Percentiles rank a stretch among this genome's conserved stretches.
Evolutionary conservation across 768 basidiomycete species (phyloP).

Genomic region (Pulveroboletus sp.): DNA sequence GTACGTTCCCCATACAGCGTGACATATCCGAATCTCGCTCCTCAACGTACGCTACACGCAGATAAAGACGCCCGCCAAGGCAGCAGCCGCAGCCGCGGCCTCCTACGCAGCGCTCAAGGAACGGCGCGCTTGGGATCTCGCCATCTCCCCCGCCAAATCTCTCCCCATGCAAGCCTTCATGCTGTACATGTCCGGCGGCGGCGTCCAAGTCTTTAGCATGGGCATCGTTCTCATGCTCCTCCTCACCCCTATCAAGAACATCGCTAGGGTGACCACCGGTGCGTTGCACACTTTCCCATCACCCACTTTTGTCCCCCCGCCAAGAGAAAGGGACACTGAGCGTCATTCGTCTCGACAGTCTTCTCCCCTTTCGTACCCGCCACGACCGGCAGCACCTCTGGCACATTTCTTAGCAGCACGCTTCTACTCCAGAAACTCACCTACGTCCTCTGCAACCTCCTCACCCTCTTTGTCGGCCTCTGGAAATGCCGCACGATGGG

Average conservation of each 20-base stretch:
- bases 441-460: constrained; percentile 66
- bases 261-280: constrained; percentile 77
- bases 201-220: constrained; percentile 95
- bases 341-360: constrained; percentile 35
- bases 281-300: too few species aligned
- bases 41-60: constrained; percentile 19
- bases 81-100: constrained; percentile 31
- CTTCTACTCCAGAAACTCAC: constrained; percentile 67
- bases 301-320: not conserved
- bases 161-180: constrained; percentile 97
- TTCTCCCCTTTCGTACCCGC: constrained; percentile 65
- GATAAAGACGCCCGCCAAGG: constrained; percentile 40
- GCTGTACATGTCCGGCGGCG: constrained; percentile 97
- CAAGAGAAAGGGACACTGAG: not conserved
- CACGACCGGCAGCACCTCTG: constrained; percentile 20
- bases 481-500: constrained; percentile 96
- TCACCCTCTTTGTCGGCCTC: constrained; percentile 78
- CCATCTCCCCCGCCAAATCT: constrained; percentile 79
- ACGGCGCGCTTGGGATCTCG: constrained; percentile 82
- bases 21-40: not conserved
- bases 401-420: not conserved
- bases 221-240: constrained; percentile 94
- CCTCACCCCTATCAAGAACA: constrained; percentile 78
- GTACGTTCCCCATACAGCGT: constrained; percentile 6
- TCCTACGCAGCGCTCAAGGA: constrained; percentile 68